A percentile compares a stretch with the other conserved stretches of the same genome.
phyloP scores from a whole-genome alignment of 129 eudicot genomes.

The Flaveria ramosissima region DNA sequence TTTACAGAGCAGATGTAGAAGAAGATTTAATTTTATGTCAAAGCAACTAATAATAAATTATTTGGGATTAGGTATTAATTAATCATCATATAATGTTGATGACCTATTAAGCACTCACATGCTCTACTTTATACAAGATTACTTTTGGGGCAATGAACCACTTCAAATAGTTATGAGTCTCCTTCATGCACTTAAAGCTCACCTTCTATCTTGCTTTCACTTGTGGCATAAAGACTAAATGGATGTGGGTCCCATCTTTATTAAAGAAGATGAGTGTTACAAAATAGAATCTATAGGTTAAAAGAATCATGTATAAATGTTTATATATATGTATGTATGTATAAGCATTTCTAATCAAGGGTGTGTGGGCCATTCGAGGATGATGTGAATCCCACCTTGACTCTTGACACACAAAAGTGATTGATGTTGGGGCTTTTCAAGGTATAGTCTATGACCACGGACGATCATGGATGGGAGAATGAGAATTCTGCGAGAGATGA shows the following conservation, averaged over 20 bases:
- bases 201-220: conserved; percentile 24
- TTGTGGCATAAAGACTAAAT: conserved; percentile 15
- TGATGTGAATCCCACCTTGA: no score
- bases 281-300: no score
- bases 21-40: background rate
- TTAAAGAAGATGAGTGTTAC: background rate
- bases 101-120: conserved; percentile 42
- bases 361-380: no score
- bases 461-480: no score
- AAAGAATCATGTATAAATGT: no score
- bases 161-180: conserved; percentile 40
- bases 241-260: conserved; percentile 6
- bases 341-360: no score
- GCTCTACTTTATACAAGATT: conserved; percentile 40
- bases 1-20: background rate
- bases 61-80: conserved; percentile 17
- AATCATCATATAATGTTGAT: conserved; percentile 33
- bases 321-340: no score
- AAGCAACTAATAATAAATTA: background rate
- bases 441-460: no score
- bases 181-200: conserved; percentile 39
- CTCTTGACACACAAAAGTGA: no score
- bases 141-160: conserved; percentile 38
- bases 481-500: no score
- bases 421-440: no score